Evolutionary conservation across 805 yeast species (phyloP).

Genomic region (Yamadazyma philogaea): DNA sequence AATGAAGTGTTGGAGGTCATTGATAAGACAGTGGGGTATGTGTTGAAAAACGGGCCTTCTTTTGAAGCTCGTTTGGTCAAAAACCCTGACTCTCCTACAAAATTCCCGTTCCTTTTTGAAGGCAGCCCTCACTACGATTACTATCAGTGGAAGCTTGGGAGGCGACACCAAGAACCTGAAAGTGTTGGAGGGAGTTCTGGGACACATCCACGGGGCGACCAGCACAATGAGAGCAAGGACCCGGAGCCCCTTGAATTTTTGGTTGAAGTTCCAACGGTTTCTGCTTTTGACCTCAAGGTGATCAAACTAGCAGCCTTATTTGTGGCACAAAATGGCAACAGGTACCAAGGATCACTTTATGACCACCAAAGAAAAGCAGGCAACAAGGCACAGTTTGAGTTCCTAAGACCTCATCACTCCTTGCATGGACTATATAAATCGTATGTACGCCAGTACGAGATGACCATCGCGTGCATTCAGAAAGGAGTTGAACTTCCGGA

Average conservation of each 20-base stretch:
- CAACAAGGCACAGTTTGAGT: conserved; percentile 60
- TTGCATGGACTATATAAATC: conserved; percentile 48
- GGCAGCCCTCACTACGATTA: conserved; percentile 55
- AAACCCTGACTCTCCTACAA: conserved; percentile 42
- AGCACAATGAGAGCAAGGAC: conserved; percentile 9
- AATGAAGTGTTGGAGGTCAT: conserved; percentile 50
- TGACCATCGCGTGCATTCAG: conserved; percentile 18
- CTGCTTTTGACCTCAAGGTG: conserved; percentile 62
- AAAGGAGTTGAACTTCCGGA: conserved; percentile 19
- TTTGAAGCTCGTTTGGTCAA: conserved; percentile 59
- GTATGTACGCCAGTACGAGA: conserved; percentile 55
- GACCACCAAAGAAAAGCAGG: conserved; percentile 36
- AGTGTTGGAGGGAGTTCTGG: neutral
- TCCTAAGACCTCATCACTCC: conserved; percentile 59
- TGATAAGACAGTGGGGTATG: conserved; percentile 70
- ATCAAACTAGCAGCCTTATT: conserved; percentile 71
- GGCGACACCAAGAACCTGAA: conserved; percentile 3
- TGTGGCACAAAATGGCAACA: conserved; percentile 57
- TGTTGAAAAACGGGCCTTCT: conserved; percentile 60
- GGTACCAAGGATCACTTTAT: conserved; percentile 30
- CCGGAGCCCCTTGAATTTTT: conserved; percentile 26
- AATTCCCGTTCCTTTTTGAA: conserved; percentile 61
- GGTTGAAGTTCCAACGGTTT: conserved; percentile 38
- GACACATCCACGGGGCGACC: neutral
- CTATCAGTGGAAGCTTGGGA: conserved; percentile 47